Base-by-base conservation (phyloP, 108 stramenopile species). In the Parmales sp. region DNA sequence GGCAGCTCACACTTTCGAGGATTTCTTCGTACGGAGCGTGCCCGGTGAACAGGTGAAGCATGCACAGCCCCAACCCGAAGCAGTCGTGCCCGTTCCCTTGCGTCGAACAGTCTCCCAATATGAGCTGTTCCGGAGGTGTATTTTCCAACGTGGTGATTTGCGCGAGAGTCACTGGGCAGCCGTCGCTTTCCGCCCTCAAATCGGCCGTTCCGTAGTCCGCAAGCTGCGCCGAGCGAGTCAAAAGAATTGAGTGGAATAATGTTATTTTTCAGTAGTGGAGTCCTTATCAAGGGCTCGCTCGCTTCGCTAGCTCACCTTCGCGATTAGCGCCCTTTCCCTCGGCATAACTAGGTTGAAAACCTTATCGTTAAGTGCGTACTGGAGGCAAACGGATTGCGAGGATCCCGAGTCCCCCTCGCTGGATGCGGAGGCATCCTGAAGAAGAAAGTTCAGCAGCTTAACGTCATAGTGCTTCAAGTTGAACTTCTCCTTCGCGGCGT, bases 91-190 rank as follows among this genome's bases (percentile, higher is more conserved):
- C 88, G 69, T 84, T 85, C 3, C 88, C 95, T 74, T 96, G 95
- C 20, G 26, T 69, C 4, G 95, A 89, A 0, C 69, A 75, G 48
- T 93, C 86, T 6, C 98, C 98, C 0, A 88, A 70, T 51, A 97
- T 80, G 39, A 99, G 76, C 66, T 86, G 87, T 44, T 99, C 98
- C 7, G 87, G 84, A 5, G 98, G 94, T 6, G 95, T 88, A 69
- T 99, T 99, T 71, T 99, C 98, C 1, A 98, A 69, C 1, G 98
- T 99, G 31, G 98, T 95, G 63, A 98, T 94, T 37, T 97, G 95
- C 0, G 80, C 90, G 41, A 91, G 76, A 16, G 78, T 88, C n/a
- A 96, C 87, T 1, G 88, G 82, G 43, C 81, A 76, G 1, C 93
- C 94, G 43, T 87, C 78, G 7, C 87, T 72, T 13, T 82, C 88